Percentiles rank a stretch among this genome's conserved stretches.
Conservation (phyloP, 768 basidiomycete genomes). For the Suillus weaverae region DNA sequence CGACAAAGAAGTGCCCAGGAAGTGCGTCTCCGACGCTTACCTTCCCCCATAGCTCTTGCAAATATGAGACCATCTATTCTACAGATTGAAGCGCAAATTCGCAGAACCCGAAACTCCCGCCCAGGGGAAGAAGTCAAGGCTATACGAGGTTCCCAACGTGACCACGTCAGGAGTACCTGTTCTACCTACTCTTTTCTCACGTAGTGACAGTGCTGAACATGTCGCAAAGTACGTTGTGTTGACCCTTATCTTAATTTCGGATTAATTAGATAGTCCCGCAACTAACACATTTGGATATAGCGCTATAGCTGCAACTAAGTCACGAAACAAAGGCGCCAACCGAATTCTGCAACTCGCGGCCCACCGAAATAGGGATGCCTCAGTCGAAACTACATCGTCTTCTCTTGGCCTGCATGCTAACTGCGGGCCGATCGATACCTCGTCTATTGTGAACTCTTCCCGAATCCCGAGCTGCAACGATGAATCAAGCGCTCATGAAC, state of each 20-base stretch:
- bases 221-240: constrained; percentile 15
- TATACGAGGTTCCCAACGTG: not conserved
- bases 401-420: not conserved
- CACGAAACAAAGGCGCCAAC: not conserved
- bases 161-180: not conserved
- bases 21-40: constrained; percentile 13
- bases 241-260: not conserved
- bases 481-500: not conserved
- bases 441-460: not conserved
- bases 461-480: not conserved
- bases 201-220: constrained; percentile 4
- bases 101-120: not conserved
- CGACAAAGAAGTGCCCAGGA: not conserved
- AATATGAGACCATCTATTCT: not conserved
- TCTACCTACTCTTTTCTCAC: not conserved
- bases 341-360: not conserved
- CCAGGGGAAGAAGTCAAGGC: constrained; percentile 1
- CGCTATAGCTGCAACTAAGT: not conserved
- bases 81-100: constrained; percentile 14
- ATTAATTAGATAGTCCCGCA: not conserved
- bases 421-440: not conserved
- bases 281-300: not conserved
- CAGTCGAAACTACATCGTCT: not conserved
- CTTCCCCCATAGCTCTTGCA: not conserved
- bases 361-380: not conserved